These are phyloP conservation scores for Thraustotheca clavata DNA, from an alignment of 352 stramenopile species.

Conservation along the genomic window DNA sequence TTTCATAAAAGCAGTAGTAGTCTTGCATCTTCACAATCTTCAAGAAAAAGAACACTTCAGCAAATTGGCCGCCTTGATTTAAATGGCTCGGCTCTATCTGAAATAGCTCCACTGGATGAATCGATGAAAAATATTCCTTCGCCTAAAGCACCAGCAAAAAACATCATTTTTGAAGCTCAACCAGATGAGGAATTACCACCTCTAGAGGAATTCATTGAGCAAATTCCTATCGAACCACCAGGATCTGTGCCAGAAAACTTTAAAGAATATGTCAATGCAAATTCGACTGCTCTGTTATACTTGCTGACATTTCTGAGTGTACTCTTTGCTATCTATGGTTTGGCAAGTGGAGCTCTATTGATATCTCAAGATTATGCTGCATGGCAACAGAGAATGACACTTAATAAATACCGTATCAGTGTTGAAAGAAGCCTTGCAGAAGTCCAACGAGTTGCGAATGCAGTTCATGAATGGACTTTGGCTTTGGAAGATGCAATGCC, in stretches of 20 bases:
- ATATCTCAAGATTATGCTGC: conserved; percentile 15
- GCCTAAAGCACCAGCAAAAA: neutral
- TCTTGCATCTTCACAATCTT: neutral
- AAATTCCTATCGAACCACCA: neutral
- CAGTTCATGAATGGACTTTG: neutral
- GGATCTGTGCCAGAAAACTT: too few relatives aligned
- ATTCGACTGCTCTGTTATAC: neutral
- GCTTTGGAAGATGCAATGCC: neutral
- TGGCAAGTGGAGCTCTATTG: neutral
- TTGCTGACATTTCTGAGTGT: neutral
- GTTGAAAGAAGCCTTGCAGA: conserved; percentile 8
- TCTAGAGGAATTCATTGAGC: neutral
- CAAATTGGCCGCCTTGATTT: neutral
- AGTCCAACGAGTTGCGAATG: neutral
- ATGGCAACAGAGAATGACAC: conserved; percentile 9
- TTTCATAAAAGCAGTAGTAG: neutral
- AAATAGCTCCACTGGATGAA: neutral
- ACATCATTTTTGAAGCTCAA: neutral
- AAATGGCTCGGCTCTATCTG: neutral
- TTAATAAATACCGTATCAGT: conserved; percentile 10
- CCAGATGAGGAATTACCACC: neutral
- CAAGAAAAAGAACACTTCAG: neutral
- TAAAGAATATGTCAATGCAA: neutral
- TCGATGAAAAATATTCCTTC: neutral
- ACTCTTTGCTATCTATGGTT: conserved; percentile 6